Percentiles rank a stretch among this genome's conserved stretches.
phyloP scores from a whole-genome alignment of 805 yeast species.

The Cyberlindnera xylosilytica region DNA sequence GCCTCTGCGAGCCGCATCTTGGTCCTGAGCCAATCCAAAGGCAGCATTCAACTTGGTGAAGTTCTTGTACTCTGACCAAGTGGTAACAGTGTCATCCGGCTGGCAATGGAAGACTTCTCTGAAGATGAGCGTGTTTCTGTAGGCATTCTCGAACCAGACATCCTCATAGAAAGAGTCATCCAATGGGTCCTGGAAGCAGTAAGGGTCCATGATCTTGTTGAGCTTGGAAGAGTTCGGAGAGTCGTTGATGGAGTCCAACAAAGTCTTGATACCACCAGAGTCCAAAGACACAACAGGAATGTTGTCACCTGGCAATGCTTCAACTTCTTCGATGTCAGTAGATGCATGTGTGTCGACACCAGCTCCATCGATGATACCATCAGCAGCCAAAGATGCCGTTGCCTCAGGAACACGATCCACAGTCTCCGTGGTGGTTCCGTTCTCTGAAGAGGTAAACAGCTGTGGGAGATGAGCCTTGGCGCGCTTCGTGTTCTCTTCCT shows the following conservation, averaged over 20 bases:
- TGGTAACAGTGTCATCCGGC: constrained; percentile 87
- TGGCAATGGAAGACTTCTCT: constrained; percentile 88
- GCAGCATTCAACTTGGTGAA: constrained; percentile 59
- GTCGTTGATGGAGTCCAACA: constrained; percentile 39
- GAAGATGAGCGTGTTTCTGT: constrained; percentile 77
- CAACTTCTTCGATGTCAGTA: constrained; percentile 12
- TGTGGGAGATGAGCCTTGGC: constrained; percentile 19
- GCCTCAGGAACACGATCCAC: constrained; percentile 5
- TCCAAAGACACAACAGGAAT: constrained; percentile 42
- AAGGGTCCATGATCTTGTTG: constrained; percentile 73
- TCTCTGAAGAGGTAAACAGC: constrained; percentile 1
- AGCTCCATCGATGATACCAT: not conserved
- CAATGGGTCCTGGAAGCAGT: constrained; percentile 83
- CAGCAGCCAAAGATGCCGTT: not conserved
- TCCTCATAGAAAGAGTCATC: constrained; percentile 81
- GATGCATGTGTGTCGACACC: not conserved
- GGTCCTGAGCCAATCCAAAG: constrained; percentile 39
- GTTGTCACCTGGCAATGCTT: constrained; percentile 25
- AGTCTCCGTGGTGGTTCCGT: not conserved
- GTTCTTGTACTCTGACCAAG: constrained; percentile 87
- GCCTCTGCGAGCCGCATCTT: constrained; percentile 21
- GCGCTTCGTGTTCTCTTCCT: constrained; percentile 38
- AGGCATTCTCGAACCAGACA: constrained; percentile 78
- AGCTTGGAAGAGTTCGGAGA: constrained; percentile 28
- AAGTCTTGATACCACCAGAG: constrained; percentile 40